Conservation (phyloP, 305 asterid genomes). For the Lippia alba region DNA sequence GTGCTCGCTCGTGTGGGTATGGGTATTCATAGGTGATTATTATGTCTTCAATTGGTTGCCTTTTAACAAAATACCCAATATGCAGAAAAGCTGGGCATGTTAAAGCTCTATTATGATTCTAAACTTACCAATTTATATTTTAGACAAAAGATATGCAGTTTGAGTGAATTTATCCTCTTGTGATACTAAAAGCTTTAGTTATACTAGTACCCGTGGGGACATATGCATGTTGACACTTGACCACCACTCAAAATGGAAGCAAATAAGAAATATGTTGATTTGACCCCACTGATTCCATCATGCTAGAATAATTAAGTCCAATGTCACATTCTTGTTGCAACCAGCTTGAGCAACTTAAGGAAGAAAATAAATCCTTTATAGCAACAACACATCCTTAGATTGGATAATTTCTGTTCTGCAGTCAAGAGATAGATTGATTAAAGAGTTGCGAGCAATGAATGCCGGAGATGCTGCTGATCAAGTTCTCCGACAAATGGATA, state of each 20-base stretch:
- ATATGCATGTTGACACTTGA: slow-evolving; percentile 22
- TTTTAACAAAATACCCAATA: slow-evolving; percentile 13
- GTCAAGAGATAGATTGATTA: slow-evolving; percentile 91
- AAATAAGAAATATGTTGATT: slow-evolving; percentile 3
- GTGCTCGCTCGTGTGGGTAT: no score
- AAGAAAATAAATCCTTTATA: background rate
- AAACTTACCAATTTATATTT: slow-evolving; percentile 5
- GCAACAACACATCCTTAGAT: slow-evolving; percentile 25
- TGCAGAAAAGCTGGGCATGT: background rate
- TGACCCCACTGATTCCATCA: slow-evolving; percentile 4
- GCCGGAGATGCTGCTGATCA: slow-evolving; percentile 99
- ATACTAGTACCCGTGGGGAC: slow-evolving; percentile 7
- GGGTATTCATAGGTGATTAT: background rate
- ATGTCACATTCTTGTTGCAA: slow-evolving; percentile 6
- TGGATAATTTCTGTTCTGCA: slow-evolving; percentile 36
- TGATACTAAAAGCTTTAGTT: slow-evolving; percentile 1
- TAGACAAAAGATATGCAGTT: slow-evolving; percentile 10
- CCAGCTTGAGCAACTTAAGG: slow-evolving; percentile 4
- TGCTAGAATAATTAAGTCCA: slow-evolving; percentile 19
- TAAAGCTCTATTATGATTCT: background rate
- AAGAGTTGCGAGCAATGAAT: slow-evolving; percentile 85
- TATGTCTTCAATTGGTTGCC: slow-evolving; percentile 14
- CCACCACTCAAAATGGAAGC: slow-evolving; percentile 19
- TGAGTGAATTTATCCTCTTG: slow-evolving; percentile 16
- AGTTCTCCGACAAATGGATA: slow-evolving; percentile 86